phyloP scores from a whole-genome alignment of 768 basidiomycete genomes.

The Leccinum ochraceum region DNA sequence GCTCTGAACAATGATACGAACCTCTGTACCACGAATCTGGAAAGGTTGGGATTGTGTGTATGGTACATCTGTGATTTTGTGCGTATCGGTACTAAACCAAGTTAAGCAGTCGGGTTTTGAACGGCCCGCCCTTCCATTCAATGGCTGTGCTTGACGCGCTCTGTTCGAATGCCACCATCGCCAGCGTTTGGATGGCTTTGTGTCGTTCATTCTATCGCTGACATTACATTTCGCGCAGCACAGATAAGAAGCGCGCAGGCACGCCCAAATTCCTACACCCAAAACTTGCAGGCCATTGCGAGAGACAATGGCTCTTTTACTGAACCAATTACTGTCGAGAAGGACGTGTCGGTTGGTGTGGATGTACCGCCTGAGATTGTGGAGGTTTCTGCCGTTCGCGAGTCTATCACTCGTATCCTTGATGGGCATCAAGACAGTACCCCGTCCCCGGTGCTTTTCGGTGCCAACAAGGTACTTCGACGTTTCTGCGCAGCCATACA shows the following conservation, averaged over 20 bases:
- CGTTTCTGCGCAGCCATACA: slow-evolving; percentile 1
- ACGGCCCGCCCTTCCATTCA: not conserved
- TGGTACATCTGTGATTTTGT: slow-evolving; percentile 19
- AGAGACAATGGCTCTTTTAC: not conserved
- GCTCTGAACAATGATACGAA: slow-evolving; percentile 6
- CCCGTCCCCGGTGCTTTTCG: not conserved
- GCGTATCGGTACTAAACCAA: not conserved
- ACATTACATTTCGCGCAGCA: slow-evolving; percentile 65
- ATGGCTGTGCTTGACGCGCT: slow-evolving; percentile 16
- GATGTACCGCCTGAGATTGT: not conserved
- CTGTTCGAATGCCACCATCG: slow-evolving; percentile 59
- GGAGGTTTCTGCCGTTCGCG: not conserved
- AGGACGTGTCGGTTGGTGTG: not conserved
- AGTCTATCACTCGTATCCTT: not conserved
- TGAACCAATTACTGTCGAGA: not conserved
- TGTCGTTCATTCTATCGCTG: slow-evolving; percentile 58
- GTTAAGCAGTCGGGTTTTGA: slow-evolving; percentile 2
- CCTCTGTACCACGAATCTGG: slow-evolving; percentile 36
- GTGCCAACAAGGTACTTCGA: slow-evolving; percentile 1
- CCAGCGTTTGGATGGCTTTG: slow-evolving; percentile 73
- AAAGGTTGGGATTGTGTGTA: slow-evolving; percentile 31
- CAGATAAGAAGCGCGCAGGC: slow-evolving; percentile 51
- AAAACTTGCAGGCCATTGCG: not conserved
- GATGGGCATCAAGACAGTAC: not conserved
- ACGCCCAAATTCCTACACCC: slow-evolving; percentile 2